Base-by-base conservation (phyloP, 192 early-diverging fungal species). In the Coemansia sp. region DNA sequence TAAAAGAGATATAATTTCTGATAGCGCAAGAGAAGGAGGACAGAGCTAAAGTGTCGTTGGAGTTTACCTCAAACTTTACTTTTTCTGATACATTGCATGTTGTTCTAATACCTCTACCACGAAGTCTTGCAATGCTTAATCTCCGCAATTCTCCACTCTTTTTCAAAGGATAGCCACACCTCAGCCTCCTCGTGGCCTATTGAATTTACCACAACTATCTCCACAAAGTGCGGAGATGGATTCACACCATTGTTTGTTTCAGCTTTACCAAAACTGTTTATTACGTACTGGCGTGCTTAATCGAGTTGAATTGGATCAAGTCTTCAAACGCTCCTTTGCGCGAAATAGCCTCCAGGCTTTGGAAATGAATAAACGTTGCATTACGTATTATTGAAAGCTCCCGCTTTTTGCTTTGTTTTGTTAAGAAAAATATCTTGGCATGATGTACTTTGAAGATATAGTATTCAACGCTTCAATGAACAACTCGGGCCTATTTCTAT, bases 381-480 rank as follows among this genome's bases (percentile, higher is more conserved):
- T 35, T 35, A 35, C 31, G 31, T 35, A 35, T 35, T 35, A 35
- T 8, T 35, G 31, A 35, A 8, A 35, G 8, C 31, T 7, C 27
- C 31, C 5, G 31, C 7, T 35, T 35, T 35, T 35, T 6, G 16
- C 11, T 45, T 45, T 45, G 41, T n/a, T 45, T 45, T 45, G 41
- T 45, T n/a, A 12, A 45, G 41, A n/a, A 10, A 45, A 45, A 16
- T 16, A 16, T 7, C 41, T 45, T 45, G 41, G 41, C 41, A 45
- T 12, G 41, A n/a, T 45, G 41, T n/a, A 45, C 16, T 45, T 45
- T 16, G 11, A 45, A 45, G 41, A 45, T 5, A 16, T 45, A n/a
- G 41, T n/a, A 45, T 16, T 1, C 23, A 43, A 26, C 47, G 39
- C 38, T 48, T 61, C 14, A 61, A 49, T 61, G 29, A 45, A 59